These are phyloP conservation scores for Exidia glandulosa DNA, from an alignment of 768 basidiomycete species.

Conservation along the genomic window DNA sequence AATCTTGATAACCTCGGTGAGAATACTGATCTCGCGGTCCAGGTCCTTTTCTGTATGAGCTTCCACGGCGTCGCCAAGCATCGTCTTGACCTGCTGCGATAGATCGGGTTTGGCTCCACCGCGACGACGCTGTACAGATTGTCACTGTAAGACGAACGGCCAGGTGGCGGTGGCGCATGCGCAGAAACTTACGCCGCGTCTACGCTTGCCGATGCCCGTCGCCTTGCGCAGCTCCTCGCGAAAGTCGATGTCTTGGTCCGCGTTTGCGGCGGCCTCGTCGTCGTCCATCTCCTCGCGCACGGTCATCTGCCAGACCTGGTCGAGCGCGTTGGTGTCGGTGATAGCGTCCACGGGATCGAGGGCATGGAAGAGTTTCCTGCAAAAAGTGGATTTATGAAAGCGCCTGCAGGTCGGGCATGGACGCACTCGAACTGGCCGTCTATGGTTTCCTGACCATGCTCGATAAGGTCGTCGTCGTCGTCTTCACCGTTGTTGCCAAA, in stretches of 20 bases:
- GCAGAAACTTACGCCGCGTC: constrained; percentile 28
- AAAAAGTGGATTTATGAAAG: not conserved
- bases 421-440: constrained; percentile 48
- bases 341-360: constrained; percentile 46
- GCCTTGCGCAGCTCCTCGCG: constrained; percentile 64
- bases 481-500: too few species aligned
- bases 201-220: constrained; percentile 56
- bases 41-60: constrained; percentile 68
- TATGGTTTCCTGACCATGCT: constrained; percentile 21
- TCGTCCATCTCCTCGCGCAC: constrained; percentile 48
- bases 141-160: not conserved
- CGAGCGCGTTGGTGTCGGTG: constrained; percentile 32
- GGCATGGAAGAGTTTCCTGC: constrained; percentile 55
- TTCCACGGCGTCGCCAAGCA: constrained; percentile 81
- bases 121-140: constrained; percentile 24
- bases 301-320: constrained; percentile 60
- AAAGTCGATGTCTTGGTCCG: constrained; percentile 41
- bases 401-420: constrained; percentile 21
- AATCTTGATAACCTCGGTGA: constrained; percentile 88
- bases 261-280: not conserved
- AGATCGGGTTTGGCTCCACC: constrained; percentile 41
- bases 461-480: not conserved
- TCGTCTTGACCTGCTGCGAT: constrained; percentile 56
- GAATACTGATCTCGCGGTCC: constrained; percentile 58
- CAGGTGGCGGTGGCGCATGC: not conserved